A percentile compares a stretch with the other conserved stretches of the same genome.
phyloP scores from a whole-genome alignment of 768 basidiomycete genomes.

The Peribolospora baueri region DNA sequence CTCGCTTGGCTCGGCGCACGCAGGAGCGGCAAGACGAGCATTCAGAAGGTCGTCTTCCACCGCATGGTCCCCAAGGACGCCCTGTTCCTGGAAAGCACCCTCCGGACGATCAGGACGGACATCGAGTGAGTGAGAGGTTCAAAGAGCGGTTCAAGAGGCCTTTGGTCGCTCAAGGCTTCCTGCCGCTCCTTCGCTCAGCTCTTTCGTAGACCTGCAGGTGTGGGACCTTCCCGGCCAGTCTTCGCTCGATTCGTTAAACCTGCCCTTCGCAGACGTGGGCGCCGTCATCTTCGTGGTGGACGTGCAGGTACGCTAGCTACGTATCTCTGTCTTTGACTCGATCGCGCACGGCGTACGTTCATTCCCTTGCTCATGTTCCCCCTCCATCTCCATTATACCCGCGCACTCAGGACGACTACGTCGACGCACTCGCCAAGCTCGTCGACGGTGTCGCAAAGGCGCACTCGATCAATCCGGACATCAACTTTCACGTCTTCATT shows the following conservation, averaged over 20 bases:
- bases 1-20: no score
- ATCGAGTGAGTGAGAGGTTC: slow-evolving; percentile 42
- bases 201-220: slow-evolving; percentile 73
- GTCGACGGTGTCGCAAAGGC: slow-evolving; percentile 41
- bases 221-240: slow-evolving; percentile 74
- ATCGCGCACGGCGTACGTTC: slow-evolving; percentile 1
- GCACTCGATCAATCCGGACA: slow-evolving; percentile 31
- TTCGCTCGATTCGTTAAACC: slow-evolving; percentile 43
- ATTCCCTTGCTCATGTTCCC: not conserved
- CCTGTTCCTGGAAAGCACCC: slow-evolving; percentile 71
- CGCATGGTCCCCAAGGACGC: slow-evolving; percentile 56
- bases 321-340: not conserved
- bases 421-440: slow-evolving; percentile 56
- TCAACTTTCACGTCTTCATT: slow-evolving; percentile 73
- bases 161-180: not conserved
- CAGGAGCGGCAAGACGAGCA: slow-evolving; percentile 81
- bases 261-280: slow-evolving; percentile 51
- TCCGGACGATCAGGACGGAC: slow-evolving; percentile 42
- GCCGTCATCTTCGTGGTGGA: slow-evolving; percentile 84
- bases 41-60: slow-evolving; percentile 77
- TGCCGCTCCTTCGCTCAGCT: slow-evolving; percentile 26
- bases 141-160: not conserved
- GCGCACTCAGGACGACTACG: slow-evolving; percentile 32
- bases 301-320: slow-evolving; percentile 41
- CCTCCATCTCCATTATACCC: not conserved